These are phyloP conservation scores for Trypanosoma cruzi DNA, from an alignment of 208 protist species.

Conservation along the genomic window DNA sequence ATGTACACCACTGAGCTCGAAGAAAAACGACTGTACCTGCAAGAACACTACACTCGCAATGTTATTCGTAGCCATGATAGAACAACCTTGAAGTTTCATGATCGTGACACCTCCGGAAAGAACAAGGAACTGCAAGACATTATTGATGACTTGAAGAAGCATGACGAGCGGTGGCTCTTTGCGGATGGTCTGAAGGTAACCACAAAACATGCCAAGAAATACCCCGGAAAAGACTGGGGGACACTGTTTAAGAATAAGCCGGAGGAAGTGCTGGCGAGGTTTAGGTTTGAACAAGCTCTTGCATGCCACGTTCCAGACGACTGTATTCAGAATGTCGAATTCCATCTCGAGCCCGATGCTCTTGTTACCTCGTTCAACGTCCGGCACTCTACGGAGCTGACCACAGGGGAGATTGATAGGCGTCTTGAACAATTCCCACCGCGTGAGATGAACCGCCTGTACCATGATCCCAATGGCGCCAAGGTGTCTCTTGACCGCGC, in stretches of 20 bases:
- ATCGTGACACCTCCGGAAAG: constrained; percentile 4
- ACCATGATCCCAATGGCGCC: constrained; percentile 31
- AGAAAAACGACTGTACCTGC: constrained; percentile 50
- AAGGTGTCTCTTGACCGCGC: constrained; percentile 47
- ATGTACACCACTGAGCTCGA: constrained; percentile 57
- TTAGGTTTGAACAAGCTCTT: constrained; percentile 36
- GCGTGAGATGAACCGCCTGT: constrained; percentile 45
- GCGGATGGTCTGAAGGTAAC: constrained; percentile 32
- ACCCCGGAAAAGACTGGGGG: constrained; percentile 37
- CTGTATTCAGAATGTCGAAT: constrained; percentile 33
- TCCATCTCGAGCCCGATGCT: constrained; percentile 23
- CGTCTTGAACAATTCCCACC: constrained; percentile 36
- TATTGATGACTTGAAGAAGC: constrained; percentile 35
- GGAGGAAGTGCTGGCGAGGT: constrained; percentile 41
- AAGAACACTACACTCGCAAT: constrained; percentile 42
- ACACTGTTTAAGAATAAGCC: constrained; percentile 34
- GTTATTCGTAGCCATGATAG: constrained; percentile 20
- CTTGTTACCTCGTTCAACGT: no score
- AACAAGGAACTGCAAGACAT: constrained; percentile 35
- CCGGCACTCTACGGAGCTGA: constrained; percentile 37
- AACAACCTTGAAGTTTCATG: background rate
- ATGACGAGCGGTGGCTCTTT: constrained; percentile 41
- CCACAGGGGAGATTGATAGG: constrained; percentile 25
- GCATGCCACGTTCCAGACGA: constrained; percentile 44
- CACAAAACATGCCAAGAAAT: constrained; percentile 36